These are phyloP conservation scores for Penicillium sp. DNA, from an alignment of 2,329 filamentous ascomycete genomes.

Conservation along the genomic window DNA sequence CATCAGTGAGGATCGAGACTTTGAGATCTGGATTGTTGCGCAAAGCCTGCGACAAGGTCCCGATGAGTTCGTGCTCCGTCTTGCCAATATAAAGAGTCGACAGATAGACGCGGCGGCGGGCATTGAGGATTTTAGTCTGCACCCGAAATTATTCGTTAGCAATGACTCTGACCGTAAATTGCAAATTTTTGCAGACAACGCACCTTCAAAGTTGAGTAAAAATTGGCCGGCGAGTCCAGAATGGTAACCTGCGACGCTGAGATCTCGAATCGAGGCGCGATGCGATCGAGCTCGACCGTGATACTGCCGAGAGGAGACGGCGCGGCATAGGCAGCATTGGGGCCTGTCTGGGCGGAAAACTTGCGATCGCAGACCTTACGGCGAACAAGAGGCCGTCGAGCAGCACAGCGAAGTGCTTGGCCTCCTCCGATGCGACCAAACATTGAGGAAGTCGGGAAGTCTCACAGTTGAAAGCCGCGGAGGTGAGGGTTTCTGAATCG, in stretches of 20 bases:
- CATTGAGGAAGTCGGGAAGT: constrained; percentile 37
- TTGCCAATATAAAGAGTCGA: constrained; percentile 98
- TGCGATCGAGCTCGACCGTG: constrained; percentile 77
- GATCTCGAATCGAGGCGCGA: constrained; percentile 89
- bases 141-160: constrained; percentile 3
- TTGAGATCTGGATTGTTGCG: constrained; percentile 73
- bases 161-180: not conserved
- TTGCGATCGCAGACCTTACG: constrained; percentile 39
- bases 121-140: constrained; percentile 78
- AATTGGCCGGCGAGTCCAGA: constrained; percentile 79
- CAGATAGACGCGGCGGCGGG: constrained; percentile 80
- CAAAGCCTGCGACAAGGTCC: constrained; percentile 75
- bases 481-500: constrained; percentile 24
- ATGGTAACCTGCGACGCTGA: constrained; percentile 79
- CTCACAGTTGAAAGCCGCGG: not conserved
- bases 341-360: constrained; percentile 40
- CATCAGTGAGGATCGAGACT: constrained; percentile 89
- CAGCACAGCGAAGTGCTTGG: constrained; percentile 40
- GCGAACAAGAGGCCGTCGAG: constrained; percentile 35
- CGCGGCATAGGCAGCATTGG: constrained; percentile 31
- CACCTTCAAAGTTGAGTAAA: constrained; percentile 90
- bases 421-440: constrained; percentile 46
- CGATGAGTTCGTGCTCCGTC: constrained; percentile 85
- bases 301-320: constrained; percentile 61
- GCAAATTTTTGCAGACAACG: not conserved